Evolutionary conservation across 768 basidiomycete genomes (phyloP), one percentile per base, ranked within the genome.

Genomic region (Phallus indusiatus): DNA sequence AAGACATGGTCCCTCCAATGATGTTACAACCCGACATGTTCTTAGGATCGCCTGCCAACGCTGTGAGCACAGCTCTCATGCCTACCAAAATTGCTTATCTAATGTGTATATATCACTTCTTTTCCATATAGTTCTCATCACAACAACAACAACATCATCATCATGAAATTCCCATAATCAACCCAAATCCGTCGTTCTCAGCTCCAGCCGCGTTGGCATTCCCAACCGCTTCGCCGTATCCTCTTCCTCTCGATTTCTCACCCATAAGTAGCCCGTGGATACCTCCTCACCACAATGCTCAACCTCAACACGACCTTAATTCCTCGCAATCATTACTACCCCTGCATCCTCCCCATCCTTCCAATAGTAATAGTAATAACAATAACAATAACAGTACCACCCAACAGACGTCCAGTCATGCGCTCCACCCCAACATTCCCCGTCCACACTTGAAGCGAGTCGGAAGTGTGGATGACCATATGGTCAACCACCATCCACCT

Each of bases 241-340:
- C 72, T 1, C 69, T 77, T 12, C 71, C 76, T 1, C 76, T 77
- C 60, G 85, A 91, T 61, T 81, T 91, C 52, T 88, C 87, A 0
- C 88, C 89, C 0, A 73, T 91, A 20, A 87, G 87, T 0, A 90
- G 88, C 63, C 88, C 88, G 1, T 90, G 88, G 86, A 76, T 91
- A 0, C 85, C 82, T 4, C 79, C 87, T 33, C 70, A 71, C 5
- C 76, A 80, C 54, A 76, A 77, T 22, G 73, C 75, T 37, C 65
- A 65, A 20, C 63, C 69, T 18, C 33, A 35, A 21, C 34, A 22
- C 17, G 47, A 63, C 65, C 11, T 22, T 8, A 34, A 22, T 10
- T 47, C 18, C 47, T 28, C 28, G 7, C 42, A 42, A 42, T 12
- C 22, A 5, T 12, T 21, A 16, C 47, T 21, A 9, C 56, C 28